phyloP scores from a whole-genome alignment of 306 rosid species.

The Citrullus colocynthis region DNA sequence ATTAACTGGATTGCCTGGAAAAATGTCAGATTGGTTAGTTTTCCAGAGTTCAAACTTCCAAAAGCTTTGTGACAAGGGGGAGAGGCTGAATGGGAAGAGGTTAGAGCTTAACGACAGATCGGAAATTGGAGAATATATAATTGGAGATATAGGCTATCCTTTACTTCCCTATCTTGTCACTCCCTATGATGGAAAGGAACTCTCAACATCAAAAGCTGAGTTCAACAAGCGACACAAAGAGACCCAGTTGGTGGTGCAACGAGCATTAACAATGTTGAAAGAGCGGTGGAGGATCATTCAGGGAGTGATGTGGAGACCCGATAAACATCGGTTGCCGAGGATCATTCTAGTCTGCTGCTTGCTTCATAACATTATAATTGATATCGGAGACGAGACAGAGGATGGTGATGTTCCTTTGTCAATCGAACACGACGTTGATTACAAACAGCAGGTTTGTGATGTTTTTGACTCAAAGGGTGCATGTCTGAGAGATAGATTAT shows the following conservation, averaged over 20 bases:
- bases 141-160: constrained; percentile 83
- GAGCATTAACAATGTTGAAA: constrained; percentile 64
- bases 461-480: constrained; percentile 44
- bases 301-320: constrained; percentile 95
- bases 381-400: constrained; percentile 40
- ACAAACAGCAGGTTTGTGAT: constrained; percentile 57
- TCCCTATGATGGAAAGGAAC: constrained; percentile 69
- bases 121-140: constrained; percentile 58
- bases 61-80: constrained; percentile 49
- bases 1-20: constrained; percentile 83
- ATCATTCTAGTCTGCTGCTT: constrained; percentile 82
- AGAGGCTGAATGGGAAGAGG: constrained; percentile 50
- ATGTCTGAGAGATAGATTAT: constrained; percentile 47
- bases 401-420: constrained; percentile 38
- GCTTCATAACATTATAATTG: constrained; percentile 81
- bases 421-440: constrained; percentile 54
- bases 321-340: constrained; percentile 77
- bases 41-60: constrained; percentile 55
- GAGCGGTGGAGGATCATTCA: constrained; percentile 82
- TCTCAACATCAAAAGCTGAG: constrained; percentile 30
- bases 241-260: constrained; percentile 54
- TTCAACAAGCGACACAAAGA: constrained; percentile 55
- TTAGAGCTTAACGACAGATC: constrained; percentile 33
- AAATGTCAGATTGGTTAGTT: constrained; percentile 49
- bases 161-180: constrained; percentile 61